These are phyloP conservation scores for Ogataea henricii DNA, from an alignment of 805 yeast species.

Conservation along the genomic window DNA sequence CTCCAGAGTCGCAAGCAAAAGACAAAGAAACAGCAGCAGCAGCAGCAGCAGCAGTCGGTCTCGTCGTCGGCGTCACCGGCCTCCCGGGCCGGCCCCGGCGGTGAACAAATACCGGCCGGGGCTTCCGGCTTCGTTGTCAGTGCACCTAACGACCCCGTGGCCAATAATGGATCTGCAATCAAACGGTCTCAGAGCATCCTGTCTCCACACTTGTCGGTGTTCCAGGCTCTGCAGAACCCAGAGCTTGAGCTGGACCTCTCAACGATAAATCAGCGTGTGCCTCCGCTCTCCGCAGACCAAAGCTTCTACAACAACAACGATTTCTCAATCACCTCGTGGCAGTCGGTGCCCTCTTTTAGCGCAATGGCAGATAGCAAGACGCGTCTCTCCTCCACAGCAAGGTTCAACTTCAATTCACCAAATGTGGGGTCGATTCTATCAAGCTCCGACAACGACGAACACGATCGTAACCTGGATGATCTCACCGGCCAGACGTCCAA, in stretches of 20 bases:
- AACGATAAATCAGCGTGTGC: conserved; percentile 6
- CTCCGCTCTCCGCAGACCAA: conserved; percentile 1
- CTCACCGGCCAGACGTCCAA: conserved; percentile 9
- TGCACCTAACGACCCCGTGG: too few relatives aligned
- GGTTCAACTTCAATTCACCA: conserved; percentile 23
- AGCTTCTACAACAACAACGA: conserved; percentile 24
- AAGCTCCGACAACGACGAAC: conserved; percentile 35
- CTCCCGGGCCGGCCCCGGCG: not conserved
- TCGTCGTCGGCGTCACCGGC: too few relatives aligned
- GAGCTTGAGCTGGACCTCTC: conserved; percentile 31
- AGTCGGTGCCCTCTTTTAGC: conserved; percentile 26
- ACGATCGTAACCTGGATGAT: conserved; percentile 25
- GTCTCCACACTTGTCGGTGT: conserved; percentile 37
- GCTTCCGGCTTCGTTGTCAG: too few relatives aligned
- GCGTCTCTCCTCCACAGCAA: conserved; percentile 7
- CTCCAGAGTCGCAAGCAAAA: conserved; percentile 8
- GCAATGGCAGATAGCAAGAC: conserved; percentile 4
- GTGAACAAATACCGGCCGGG: too few relatives aligned
- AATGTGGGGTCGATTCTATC: conserved; percentile 35
- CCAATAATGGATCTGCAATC: too few relatives aligned
- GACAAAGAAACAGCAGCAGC: conserved; percentile 7
- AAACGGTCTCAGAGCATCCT: conserved; percentile 21
- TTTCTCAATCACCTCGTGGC: conserved; percentile 40
- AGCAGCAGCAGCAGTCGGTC: not conserved
- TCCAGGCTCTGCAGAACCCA: conserved; percentile 37